Conservation (phyloP, 2,329 filamentous ascomycete species). For the Trichoderma atrobrunneum region DNA sequence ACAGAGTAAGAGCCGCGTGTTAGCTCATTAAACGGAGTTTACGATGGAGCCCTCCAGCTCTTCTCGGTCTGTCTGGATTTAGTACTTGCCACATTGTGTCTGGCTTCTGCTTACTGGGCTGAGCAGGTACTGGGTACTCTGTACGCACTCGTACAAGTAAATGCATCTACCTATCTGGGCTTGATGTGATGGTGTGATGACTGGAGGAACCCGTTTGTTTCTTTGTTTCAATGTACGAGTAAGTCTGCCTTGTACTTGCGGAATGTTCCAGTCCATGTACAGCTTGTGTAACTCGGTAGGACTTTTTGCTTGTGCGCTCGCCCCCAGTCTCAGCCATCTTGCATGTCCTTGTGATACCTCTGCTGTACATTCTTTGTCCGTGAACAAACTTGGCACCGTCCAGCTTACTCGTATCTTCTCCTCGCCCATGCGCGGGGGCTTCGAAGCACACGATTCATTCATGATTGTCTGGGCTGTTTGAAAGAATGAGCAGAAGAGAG, state of each 20-base stretch:
- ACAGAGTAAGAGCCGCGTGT: constrained; percentile 2
- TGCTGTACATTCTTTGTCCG: neutral
- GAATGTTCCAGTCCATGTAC: neutral
- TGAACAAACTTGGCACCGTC: neutral
- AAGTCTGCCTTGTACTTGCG: neutral
- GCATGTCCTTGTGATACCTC: neutral
- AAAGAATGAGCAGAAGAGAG: neutral
- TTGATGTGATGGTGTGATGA: neutral
- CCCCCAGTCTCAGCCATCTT: neutral
- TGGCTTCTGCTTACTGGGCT: neutral
- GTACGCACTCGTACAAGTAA: neutral
- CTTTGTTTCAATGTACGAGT: neutral
- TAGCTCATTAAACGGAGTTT: neutral
- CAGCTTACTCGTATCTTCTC: neutral
- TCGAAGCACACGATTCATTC: neutral
- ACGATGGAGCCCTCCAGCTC: neutral
- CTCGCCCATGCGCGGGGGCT: neutral
- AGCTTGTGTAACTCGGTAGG: neutral
- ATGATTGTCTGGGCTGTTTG: neutral
- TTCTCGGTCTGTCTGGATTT: neutral
- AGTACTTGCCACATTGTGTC: neutral
- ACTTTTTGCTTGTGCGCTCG: constrained; percentile 8
- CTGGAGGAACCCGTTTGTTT: neutral
- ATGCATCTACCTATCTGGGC: neutral
- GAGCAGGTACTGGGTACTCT: neutral